These are phyloP conservation scores for Ramularia collo-cygni DNA, from an alignment of 2,329 filamentous ascomycete species.

Conservation along the genomic window DNA sequence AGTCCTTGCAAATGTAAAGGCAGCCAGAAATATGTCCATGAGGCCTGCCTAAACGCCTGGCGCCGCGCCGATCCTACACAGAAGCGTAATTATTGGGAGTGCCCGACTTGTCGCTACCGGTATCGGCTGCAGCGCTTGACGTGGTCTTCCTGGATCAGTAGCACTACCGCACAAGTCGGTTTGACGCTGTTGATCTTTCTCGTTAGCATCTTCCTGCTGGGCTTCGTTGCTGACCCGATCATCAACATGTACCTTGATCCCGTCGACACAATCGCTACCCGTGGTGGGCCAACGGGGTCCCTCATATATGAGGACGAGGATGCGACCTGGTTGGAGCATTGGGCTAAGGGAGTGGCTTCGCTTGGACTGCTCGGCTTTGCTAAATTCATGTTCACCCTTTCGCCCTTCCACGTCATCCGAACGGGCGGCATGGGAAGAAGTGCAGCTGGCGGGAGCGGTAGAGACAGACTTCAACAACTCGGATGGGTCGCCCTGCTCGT, in stretches of 20 bases:
- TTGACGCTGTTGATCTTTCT: conserved; percentile 69
- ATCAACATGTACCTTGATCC: conserved; percentile 84
- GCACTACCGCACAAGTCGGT: conserved; percentile 54
- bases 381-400: conserved; percentile 69
- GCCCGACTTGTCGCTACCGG: conserved; percentile 77
- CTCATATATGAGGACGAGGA: conserved; percentile 42
- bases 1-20: conserved; percentile 92
- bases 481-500: conserved; percentile 73
- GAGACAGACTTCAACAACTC: conserved; percentile 70
- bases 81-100: conserved; percentile 72
- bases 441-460: conserved; percentile 52
- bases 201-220: conserved; percentile 68
- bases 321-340: conserved; percentile 70
- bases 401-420: conserved; percentile 68
- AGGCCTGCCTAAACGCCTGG: conserved; percentile 80
- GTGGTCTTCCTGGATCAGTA: conserved; percentile 59
- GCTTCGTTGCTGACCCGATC: conserved; percentile 88
- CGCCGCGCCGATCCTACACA: conserved; percentile 63
- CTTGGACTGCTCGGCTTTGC: conserved; percentile 79
- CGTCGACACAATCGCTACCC: conserved; percentile 33
- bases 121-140: conserved; percentile 73
- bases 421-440: conserved; percentile 44
- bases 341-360: conserved; percentile 82
- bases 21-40: conserved; percentile 87
- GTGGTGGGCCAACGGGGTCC: conserved; percentile 25